Base-by-base conservation (phyloP, 2,329 filamentous ascomycete species). In the Gaeumannomyces sp. region DNA sequence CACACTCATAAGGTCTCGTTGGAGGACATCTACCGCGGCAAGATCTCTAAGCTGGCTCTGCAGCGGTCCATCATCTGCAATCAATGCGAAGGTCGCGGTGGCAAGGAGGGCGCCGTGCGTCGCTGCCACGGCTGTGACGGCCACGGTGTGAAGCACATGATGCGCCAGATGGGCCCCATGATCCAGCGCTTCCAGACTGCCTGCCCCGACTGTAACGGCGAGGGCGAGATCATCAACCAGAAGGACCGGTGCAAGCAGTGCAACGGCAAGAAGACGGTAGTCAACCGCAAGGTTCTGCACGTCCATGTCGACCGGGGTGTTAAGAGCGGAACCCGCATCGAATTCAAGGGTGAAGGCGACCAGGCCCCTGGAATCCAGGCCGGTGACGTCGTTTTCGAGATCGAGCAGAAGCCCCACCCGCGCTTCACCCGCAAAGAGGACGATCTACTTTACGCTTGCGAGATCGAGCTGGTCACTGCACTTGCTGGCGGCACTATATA, bases 161-260 rank as follows among this genome's bases (percentile, higher is more conserved):
- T 99, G 95, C 91, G 96, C 76, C 95, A 99, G 81, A 98, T 99
- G 93, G 95, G 95, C 63, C 95, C 95, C 66, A 99, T 99, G 95
- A 98, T 99, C 72, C 96, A 99, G 82, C 92, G 95, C 66, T 99
- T 99, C 88, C 95, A 99, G 84, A 98, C 94, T 35, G 93, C 97
- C 72, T 99, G 95, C 85, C 91, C 93, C 33, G 96, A 99, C 80
- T 99, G 95, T 77, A 94, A 95, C 72, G 96, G 96, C 68, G 95
- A 99, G 79, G 94, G 95, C 67, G 95, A 99, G 82, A 93, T 90
- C 70, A 94, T 99, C 77, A 92, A 92, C 75, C 94, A 98, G 71
- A 96, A 96, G 83, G 95, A 99, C 77, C 90, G 92, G 73, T 99
- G 95, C 90, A 98, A 97, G 88, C 85, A 87, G 75, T 99, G 95